phyloP scores from a whole-genome alignment of 495 filamentous ascomycete genomes.

The Lindgomyces ingoldianus region DNA sequence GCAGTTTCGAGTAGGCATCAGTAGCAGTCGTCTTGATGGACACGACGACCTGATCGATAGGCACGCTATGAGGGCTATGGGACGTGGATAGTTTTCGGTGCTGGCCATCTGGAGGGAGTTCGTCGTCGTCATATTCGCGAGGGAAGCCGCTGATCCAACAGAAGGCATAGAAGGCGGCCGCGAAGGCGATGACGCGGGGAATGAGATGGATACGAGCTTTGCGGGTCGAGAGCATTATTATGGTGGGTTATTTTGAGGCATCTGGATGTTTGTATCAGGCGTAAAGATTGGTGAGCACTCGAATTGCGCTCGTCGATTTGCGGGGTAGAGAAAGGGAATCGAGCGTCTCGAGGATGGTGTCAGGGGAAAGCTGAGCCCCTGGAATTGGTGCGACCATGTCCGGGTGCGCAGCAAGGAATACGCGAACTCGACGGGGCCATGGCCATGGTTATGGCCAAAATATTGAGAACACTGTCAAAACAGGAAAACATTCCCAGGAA shows the following conservation, averaged over 20 bases:
- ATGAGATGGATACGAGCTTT: constrained; percentile 3
- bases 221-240: constrained; percentile 1
- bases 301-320: no score
- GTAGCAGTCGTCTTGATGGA: constrained; percentile 24
- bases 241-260: no score
- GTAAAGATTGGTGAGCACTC: no score
- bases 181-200: constrained; percentile 7
- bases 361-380: not conserved
- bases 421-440: no score
- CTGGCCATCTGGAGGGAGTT: constrained; percentile 1
- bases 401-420: no score
- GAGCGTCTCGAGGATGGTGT: not conserved
- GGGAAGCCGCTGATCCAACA: constrained; percentile 28
- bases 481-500: no score
- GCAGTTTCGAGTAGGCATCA: constrained; percentile 29
- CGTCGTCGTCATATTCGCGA: constrained; percentile 24
- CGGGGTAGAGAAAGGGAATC: not conserved
- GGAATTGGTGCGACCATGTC: not conserved
- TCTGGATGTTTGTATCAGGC: no score
- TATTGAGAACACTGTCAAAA: no score
- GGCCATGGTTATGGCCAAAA: not conserved
- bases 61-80: constrained; percentile 2
- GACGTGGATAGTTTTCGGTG: not conserved
- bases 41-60: constrained; percentile 22
- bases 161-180: constrained; percentile 15